Conservation (phyloP, 768 basidiomycete genomes). For the Lentinula detonsa region DNA sequence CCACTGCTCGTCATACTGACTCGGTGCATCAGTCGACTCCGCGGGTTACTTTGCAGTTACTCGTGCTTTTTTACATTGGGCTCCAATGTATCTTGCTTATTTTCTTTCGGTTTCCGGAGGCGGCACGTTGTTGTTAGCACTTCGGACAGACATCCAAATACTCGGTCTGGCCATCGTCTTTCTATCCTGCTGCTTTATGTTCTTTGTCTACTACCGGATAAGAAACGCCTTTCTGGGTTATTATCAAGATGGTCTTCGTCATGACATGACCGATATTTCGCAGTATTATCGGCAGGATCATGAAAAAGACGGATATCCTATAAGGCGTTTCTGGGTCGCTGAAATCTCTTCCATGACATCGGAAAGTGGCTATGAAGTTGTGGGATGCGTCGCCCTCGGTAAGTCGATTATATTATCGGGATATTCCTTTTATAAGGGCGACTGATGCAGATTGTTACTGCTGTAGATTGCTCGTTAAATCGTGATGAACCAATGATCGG, state of each 20-base stretch:
- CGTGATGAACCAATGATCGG: neutral
- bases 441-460: neutral
- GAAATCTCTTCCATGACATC: slow-evolving; percentile 1
- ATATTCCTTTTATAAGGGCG: neutral
- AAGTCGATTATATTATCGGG: neutral
- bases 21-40: neutral
- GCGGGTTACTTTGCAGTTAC: neutral
- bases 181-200: neutral
- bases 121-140: neutral
- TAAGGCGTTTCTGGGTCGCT: slow-evolving; percentile 4
- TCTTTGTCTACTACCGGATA: slow-evolving; percentile 1
- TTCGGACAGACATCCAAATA: neutral
- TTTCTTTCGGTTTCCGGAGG: neutral
- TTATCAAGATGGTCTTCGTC: neutral
- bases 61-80: slow-evolving; percentile 4
- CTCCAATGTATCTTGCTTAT: slow-evolving; percentile 4
- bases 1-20: neutral
- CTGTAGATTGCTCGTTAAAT: neutral
- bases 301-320: neutral
- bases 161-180: neutral
- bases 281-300: neutral
- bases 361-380: slow-evolving; percentile 4
- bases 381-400: slow-evolving; percentile 6
- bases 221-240: neutral
- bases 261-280: slow-evolving; percentile 2